These are phyloP conservation scores for Calonectria crousiana DNA, from an alignment of 2,329 filamentous ascomycete genomes.

Conservation along the genomic window DNA sequence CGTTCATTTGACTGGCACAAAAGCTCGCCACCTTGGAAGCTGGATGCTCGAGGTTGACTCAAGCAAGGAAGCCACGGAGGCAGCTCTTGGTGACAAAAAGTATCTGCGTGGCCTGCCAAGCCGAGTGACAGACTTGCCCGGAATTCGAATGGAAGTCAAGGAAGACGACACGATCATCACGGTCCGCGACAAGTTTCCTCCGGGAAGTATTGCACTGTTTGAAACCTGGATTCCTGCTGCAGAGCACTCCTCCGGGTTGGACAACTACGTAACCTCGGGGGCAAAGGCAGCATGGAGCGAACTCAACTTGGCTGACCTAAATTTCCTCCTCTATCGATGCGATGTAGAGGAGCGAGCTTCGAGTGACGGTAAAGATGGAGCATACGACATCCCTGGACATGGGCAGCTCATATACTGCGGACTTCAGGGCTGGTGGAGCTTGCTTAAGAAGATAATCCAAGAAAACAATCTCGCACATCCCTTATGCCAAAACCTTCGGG, in stretches of 20 bases:
- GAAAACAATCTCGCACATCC: slow-evolving; percentile 95
- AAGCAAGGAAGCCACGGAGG: slow-evolving; percentile 75
- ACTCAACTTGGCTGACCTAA: slow-evolving; percentile 84
- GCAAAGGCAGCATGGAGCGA: slow-evolving; percentile 82
- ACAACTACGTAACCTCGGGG: slow-evolving; percentile 87
- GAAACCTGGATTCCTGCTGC: slow-evolving; percentile 95
- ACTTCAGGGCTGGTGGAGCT: slow-evolving; percentile 98
- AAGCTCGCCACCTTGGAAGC: slow-evolving; percentile 86
- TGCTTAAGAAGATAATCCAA: slow-evolving; percentile 84
- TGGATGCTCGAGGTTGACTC: slow-evolving; percentile 93
- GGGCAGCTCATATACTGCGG: slow-evolving; percentile 93
- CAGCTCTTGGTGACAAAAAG: slow-evolving; percentile 75
- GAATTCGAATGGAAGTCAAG: slow-evolving; percentile 78
- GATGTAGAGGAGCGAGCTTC: slow-evolving; percentile 88
- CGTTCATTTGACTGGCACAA: slow-evolving; percentile 85
- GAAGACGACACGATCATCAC: slow-evolving; percentile 83
- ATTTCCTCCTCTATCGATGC: slow-evolving; percentile 91
- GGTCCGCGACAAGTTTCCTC: slow-evolving; percentile 86
- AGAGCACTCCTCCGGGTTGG: slow-evolving; percentile 85
- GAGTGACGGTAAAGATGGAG: slow-evolving; percentile 85
- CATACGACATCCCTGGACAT: slow-evolving; percentile 86
- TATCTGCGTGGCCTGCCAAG: slow-evolving; percentile 87
- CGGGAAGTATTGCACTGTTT: slow-evolving; percentile 93
- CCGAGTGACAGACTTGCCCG: slow-evolving; percentile 79
- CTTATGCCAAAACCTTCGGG: slow-evolving; percentile 90